phyloP scores from a whole-genome alignment of 2,329 filamentous ascomycete genomes.

The Arthrobotrys musiformis region DNA sequence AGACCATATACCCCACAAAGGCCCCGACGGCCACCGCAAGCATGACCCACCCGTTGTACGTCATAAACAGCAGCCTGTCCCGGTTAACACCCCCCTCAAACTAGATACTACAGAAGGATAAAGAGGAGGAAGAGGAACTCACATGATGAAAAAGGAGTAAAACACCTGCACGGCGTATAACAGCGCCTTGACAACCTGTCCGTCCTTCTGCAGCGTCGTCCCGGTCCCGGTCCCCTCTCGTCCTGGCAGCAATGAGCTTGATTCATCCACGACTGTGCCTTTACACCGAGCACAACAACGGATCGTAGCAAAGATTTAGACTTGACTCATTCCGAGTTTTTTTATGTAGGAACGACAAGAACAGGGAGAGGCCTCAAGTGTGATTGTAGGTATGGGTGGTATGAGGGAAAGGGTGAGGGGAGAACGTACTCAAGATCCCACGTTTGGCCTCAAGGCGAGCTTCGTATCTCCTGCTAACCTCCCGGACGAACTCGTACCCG shows the following conservation, averaged over 20 bases:
- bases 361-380: conserved; percentile 39
- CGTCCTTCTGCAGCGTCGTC: conserved; percentile 68
- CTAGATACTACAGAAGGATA: neutral
- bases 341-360: neutral
- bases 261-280: conserved; percentile 56
- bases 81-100: neutral
- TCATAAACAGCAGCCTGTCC: conserved; percentile 95
- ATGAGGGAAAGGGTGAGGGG: conserved; percentile 1
- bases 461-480: conserved; percentile 81
- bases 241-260: conserved; percentile 72
- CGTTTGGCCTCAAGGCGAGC: conserved; percentile 67
- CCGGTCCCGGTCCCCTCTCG: conserved; percentile 38
- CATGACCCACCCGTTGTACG: conserved; percentile 99
- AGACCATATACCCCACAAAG: conserved; percentile 85
- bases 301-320: neutral
- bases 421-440: conserved; percentile 60
- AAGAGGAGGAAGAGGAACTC: conserved; percentile 63
- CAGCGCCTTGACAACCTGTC: conserved; percentile 80
- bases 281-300: conserved; percentile 12
- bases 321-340: conserved; percentile 34
- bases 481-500: conserved; percentile 91
- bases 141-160: conserved; percentile 99
- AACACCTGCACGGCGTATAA: conserved; percentile 95
- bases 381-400: conserved; percentile 27
- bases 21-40: conserved; percentile 86